A percentile compares a stretch with the other conserved stretches of the same genome.
Evolutionary conservation across 441 rosid species (phyloP).

Genomic region (Gossypium gossypioides): DNA sequence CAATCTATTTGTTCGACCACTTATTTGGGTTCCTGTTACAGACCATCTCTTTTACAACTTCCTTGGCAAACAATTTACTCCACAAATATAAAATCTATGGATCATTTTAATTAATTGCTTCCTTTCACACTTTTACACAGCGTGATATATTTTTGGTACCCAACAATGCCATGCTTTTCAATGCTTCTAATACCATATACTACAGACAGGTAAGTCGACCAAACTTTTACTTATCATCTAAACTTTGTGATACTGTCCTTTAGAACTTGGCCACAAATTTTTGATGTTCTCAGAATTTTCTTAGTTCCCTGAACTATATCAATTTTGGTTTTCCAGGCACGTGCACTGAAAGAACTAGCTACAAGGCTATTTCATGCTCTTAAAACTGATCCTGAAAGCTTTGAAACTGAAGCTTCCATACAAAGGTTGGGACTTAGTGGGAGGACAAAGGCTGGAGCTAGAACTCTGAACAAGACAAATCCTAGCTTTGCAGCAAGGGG

Average conservation of each 20-base stretch:
- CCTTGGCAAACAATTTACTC: not conserved
- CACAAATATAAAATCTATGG: not conserved
- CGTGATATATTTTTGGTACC: constrained; percentile 37
- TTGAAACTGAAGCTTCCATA: constrained; percentile 21
- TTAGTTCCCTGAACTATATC: not conserved
- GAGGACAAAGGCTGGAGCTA: constrained; percentile 22
- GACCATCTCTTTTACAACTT: not conserved
- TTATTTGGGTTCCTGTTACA: not conserved
- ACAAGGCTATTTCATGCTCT: constrained; percentile 24
- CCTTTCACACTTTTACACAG: constrained; percentile 24
- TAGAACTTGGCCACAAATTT: not conserved
- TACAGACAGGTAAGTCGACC: constrained; percentile 31
- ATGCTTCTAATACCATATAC: constrained; percentile 30
- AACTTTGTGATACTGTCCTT: not conserved
- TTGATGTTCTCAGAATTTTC: not conserved
- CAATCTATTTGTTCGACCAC: not conserved
- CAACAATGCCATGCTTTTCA: constrained; percentile 45
- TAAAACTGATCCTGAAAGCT: constrained; percentile 28
- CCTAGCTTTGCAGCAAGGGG: not conserved
- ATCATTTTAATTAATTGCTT: constrained; percentile 17
- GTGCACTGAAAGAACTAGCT: constrained; percentile 30
- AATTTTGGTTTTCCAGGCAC: constrained; percentile 30
- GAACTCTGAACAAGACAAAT: constrained; percentile 9
- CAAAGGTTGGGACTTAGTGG: constrained; percentile 10
- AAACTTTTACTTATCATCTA: not conserved